Percentiles rank a stretch among this genome's conserved stretches.
phyloP scores from a whole-genome alignment of 139 green algal genomes.

The Chlamydomonas schloesseri region DNA sequence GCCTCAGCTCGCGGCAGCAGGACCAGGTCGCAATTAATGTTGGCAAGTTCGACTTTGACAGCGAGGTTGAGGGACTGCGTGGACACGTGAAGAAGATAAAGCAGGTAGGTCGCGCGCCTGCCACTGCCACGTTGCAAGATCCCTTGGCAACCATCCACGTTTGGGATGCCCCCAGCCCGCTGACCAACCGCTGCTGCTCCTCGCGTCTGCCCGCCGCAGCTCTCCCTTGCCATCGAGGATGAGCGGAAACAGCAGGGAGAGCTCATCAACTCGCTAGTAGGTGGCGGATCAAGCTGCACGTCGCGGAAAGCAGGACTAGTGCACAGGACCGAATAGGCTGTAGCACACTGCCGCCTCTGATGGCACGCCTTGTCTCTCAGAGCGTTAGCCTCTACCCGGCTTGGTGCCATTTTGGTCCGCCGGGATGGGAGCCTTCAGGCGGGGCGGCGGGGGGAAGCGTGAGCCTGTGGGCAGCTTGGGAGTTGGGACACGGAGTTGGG shows the following conservation, averaged over 20 bases:
- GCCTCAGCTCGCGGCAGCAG: conserved; percentile 28
- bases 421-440: too few relatives aligned
- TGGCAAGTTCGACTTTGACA: conserved; percentile 58
- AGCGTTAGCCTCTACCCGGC: too few relatives aligned
- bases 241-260: conserved; percentile 53
- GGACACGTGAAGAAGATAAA: conserved; percentile 48
- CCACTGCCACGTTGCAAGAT: too few relatives aligned
- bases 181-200: not conserved
- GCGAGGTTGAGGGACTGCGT: conserved; percentile 43
- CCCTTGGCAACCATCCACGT: not conserved
- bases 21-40: conserved; percentile 52
- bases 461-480: too few relatives aligned
- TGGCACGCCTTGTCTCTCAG: too few relatives aligned
- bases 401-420: too few relatives aligned
- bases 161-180: not conserved
- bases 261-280: conserved; percentile 46
- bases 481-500: too few relatives aligned
- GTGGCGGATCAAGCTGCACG: not conserved
- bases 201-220: not conserved
- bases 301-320: not conserved
- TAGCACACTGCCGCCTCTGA: too few relatives aligned
- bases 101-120: too few relatives aligned
- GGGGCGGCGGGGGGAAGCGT: too few relatives aligned
- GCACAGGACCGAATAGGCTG: not conserved
- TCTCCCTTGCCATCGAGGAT: conserved; percentile 47